Conservation (phyloP, 495 filamentous ascomycete species). For the Penicillium cinerascens region DNA sequence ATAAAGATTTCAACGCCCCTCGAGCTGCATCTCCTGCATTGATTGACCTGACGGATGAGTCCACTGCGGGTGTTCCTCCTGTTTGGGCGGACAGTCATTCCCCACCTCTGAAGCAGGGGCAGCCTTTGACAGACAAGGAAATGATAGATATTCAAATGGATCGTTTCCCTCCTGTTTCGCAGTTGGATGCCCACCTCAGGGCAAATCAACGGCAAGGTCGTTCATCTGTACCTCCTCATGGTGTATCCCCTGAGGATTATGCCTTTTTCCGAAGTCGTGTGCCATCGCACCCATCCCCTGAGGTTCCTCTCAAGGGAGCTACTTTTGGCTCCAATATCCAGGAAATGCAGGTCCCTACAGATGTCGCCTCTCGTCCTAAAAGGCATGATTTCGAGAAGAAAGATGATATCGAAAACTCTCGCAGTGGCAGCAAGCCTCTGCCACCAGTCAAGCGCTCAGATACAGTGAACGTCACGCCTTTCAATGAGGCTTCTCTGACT, state of each 20-base stretch:
- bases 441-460: background rate
- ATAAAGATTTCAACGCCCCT: background rate
- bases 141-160: slow-evolving; percentile 25
- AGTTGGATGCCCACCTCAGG: slow-evolving; percentile 39
- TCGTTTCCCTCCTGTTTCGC: slow-evolving; percentile 45
- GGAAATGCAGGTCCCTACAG: no score
- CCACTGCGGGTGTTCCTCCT: slow-evolving; percentile 16
- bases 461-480: background rate
- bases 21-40: slow-evolving; percentile 6
- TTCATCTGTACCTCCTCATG: background rate
- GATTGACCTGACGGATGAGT: slow-evolving; percentile 22
- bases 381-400: background rate
- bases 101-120: slow-evolving; percentile 12
- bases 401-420: background rate
- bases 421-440: background rate
- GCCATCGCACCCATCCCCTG: background rate
- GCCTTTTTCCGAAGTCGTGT: background rate
- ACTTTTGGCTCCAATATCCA: background rate
- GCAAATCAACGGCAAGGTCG: slow-evolving; percentile 19
- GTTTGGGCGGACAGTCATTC: slow-evolving; percentile 1
- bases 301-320: background rate
- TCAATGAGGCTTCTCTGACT: background rate
- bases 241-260: background rate
- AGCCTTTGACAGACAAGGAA: background rate
- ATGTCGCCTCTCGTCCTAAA: no score